Base-by-base conservation (phyloP, 108 stramenopile genomes). In the Cyclotella distinguenda region DNA sequence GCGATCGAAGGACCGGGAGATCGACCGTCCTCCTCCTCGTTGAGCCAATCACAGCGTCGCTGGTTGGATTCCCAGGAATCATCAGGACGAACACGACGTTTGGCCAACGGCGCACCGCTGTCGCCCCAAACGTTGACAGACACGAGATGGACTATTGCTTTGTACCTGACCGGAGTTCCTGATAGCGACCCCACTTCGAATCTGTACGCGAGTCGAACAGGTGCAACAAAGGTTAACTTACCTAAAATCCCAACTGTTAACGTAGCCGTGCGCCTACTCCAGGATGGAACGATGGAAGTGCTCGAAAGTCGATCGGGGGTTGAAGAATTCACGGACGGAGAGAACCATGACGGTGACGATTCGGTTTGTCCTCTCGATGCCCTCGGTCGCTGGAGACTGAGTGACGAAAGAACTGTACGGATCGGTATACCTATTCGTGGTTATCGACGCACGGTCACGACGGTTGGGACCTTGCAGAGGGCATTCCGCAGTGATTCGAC, bases 361-460 rank as follows among this genome's bases (percentile, higher is more conserved):
- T 21, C 47, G 22, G 43, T 77, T 1, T 89, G 88, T 52, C 83
- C 84, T 15, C 53, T 68, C 1, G 83, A 70, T 7, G 49, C 59
- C 6, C 39, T 71, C 33, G 92, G 92, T 10, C 74, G 86, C 35
- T 93, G 92, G 92, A 84, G 80, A 39, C 39, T 90, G 18, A 68
- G 74, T 10, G 85, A 85, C 7, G 83, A 90, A 63, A 81, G 69
- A 26, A 67, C 50, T 38, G 8, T 93, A 7, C 80, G 92, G 3
- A 85, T 93, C 32, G 80, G 81, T 27, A 67, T 93, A 18, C 77
- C 85, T 25, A 59, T 81, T 4, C 58, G 76, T 13, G 92, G 92
- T 23, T 93, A 86, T 66, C 64, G 75, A 34, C 71, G 92, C 21
- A 93, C 86, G n/a, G 83, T 93, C 6, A 74, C 87, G 45, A 93